Conservation (phyloP, 2,329 filamentous ascomycete species). For the Nigrospora osmanthi region DNA sequence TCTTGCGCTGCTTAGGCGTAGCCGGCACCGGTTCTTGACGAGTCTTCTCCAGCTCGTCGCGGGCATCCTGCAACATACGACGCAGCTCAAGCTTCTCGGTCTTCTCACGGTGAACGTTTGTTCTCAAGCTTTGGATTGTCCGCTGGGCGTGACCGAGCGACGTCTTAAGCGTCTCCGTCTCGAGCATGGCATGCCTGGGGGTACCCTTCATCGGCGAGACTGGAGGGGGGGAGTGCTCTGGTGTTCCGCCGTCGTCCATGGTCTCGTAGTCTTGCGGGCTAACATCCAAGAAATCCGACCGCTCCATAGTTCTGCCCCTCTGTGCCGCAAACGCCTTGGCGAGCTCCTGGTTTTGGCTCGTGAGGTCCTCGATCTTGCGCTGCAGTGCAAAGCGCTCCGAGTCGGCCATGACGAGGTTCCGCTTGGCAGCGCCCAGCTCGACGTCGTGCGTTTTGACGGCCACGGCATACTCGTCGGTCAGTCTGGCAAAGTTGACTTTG, state of each 20-base stretch:
- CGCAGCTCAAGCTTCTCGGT: conserved; percentile 95
- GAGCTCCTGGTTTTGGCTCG: conserved; percentile 83
- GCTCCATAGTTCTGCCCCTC: conserved; percentile 58
- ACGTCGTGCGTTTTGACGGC: conserved; percentile 79
- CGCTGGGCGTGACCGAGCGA: conserved; percentile 90
- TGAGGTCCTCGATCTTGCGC: conserved; percentile 80
- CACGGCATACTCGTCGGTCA: conserved; percentile 72
- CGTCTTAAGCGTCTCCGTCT: conserved; percentile 90
- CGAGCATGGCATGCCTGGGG: conserved; percentile 83
- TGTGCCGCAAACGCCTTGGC: conserved; percentile 74
- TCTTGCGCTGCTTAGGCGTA: conserved; percentile 56
- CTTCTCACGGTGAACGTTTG: conserved; percentile 94
- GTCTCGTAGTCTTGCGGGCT: conserved; percentile 58
- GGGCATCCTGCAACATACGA: conserved; percentile 88
- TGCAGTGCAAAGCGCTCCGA: conserved; percentile 71
- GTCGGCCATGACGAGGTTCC: conserved; percentile 71
- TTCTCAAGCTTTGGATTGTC: conserved; percentile 92
- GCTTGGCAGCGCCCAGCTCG: conserved; percentile 76
- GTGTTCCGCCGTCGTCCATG: conserved; percentile 62
- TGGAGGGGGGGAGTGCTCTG: conserved; percentile 82
- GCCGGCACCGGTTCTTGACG: conserved; percentile 44
- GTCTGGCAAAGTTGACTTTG: conserved; percentile 68
- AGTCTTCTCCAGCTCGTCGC: conserved; percentile 78
- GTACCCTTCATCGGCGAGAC: conserved; percentile 81
- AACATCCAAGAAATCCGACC: conserved; percentile 48